phyloP scores from a whole-genome alignment of 2,329 filamentous ascomycete genomes.

The Colletotrichum kahawae region DNA sequence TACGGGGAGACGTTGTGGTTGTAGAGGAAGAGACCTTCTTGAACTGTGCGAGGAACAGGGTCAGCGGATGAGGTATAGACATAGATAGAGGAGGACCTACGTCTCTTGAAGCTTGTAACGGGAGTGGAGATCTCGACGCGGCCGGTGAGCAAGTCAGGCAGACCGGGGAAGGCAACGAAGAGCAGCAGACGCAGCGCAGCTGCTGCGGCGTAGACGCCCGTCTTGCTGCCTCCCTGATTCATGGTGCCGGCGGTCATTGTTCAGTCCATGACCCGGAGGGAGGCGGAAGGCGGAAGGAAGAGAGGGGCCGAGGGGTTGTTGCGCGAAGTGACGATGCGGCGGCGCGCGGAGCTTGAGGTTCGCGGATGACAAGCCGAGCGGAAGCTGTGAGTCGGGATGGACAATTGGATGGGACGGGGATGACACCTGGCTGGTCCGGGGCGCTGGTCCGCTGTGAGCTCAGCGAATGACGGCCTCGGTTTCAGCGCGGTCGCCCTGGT shows the following conservation, averaged over 20 bases:
- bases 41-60: conserved; percentile 59
- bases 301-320: neutral
- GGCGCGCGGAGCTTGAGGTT: conserved; percentile 1
- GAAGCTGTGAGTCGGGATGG: conserved; percentile 6
- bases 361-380: neutral
- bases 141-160: conserved; percentile 85
- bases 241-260: conserved; percentile 31
- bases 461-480: conserved; percentile 3
- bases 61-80: conserved; percentile 1
- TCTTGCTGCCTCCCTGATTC: conserved; percentile 44
- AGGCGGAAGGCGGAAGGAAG: neutral
- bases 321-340: neutral
- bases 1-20: conserved; percentile 96
- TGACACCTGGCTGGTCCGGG: conserved; percentile 28
- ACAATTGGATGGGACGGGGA: conserved; percentile 21
- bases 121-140: conserved; percentile 97
- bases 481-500: conserved; percentile 2
- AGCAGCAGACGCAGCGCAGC: conserved; percentile 80
- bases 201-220: conserved; percentile 73
- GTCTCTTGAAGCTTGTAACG: conserved; percentile 96
- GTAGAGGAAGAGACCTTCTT: conserved; percentile 96
- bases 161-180: conserved; percentile 78
- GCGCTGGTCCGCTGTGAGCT: neutral
- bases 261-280: conserved; percentile 20
- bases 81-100: conserved; percentile 55